Evolutionary conservation across 1,139 yeast species (phyloP), one percentile per base, ranked within the genome.

Genomic region (Sugiyamaella grinbergsii): DNA sequence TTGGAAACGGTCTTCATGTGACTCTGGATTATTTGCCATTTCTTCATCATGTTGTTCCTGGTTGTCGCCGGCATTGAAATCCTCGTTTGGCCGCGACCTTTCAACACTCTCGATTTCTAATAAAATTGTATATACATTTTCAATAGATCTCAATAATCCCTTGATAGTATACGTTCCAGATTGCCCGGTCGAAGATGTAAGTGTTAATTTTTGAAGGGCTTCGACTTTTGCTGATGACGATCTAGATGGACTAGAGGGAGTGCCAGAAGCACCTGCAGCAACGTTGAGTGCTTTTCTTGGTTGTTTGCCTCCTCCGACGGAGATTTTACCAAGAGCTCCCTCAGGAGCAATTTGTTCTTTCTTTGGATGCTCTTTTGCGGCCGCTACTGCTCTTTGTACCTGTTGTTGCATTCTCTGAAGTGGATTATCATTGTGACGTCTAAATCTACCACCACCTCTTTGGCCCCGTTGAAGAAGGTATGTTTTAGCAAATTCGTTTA

Each of bases 361-460:
- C 73, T 83, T 86, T 58, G 95, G 93, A 66, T 88, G 81, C 64
- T 89, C 96, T 66, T 89, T 87, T 33, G 97, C 97, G 48, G 89
- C 94, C 43, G 95, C 87, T 19, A 93, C 97, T 6, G 98, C 98
- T 65, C 87, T 87, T 67, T 91, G 95, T 52, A 94, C 97, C 72
- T 93, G 98, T 66, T 91, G 96, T 73, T 93, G 98, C 97, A 93
- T 91, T 76, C 96, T 83, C 72, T 88, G 96, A 63, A 91, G 77
- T 0, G 97, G 97, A 60, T 91, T 85, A 68, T 89, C 96, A 33
- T 62, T 54, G 44, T 65, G 65, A 65, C 96, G 78, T 72, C 87
- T 83, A 62, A 81, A 79, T 67, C 95, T 82, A 15, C 69, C 65
- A n/a, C 70, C 65, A 45, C 96, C 94, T 71, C 94, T 82, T 67